phyloP scores from a whole-genome alignment of 495 filamentous ascomycete genomes.

The Echria macrotheca region DNA sequence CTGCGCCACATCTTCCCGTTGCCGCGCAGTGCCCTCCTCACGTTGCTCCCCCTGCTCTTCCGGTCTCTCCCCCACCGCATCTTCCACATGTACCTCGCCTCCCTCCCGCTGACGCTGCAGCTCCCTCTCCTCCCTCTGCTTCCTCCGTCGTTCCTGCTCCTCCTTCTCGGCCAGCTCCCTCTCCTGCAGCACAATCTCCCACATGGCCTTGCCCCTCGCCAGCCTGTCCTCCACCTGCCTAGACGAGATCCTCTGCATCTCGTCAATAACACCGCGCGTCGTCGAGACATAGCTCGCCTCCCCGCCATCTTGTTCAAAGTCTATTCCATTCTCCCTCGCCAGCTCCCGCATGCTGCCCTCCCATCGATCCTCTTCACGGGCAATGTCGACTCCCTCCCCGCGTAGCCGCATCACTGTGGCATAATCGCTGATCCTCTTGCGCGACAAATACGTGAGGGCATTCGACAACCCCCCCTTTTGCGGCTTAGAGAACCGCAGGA shows the following conservation, averaged over 20 bases:
- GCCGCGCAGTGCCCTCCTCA: neutral
- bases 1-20: slow-evolving; percentile 2
- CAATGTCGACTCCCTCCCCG: slow-evolving; percentile 4
- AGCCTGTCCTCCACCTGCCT: slow-evolving; percentile 25
- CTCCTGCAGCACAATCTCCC: slow-evolving; percentile 44
- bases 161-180: slow-evolving; percentile 38
- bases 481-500: slow-evolving; percentile 66
- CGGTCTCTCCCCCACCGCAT: too few relatives aligned
- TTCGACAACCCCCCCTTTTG: slow-evolving; percentile 54
- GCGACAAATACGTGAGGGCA: slow-evolving; percentile 49
- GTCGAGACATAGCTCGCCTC: slow-evolving; percentile 3
- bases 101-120: too few relatives aligned
- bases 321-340: neutral
- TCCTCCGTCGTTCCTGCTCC: slow-evolving; percentile 14
- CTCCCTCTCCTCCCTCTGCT: too few relatives aligned
- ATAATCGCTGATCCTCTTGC: slow-evolving; percentile 46
- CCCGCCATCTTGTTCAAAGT: neutral
- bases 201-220: slow-evolving; percentile 42
- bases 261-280: slow-evolving; percentile 12
- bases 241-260: slow-evolving; percentile 1
- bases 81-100: too few relatives aligned
- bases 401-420: slow-evolving; percentile 7
- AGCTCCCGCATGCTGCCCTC: slow-evolving; percentile 11
- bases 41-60: slow-evolving; percentile 2
- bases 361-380: slow-evolving; percentile 7